Conservation (phyloP, 345 rosid species). For the Eutrema yunnanense region DNA sequence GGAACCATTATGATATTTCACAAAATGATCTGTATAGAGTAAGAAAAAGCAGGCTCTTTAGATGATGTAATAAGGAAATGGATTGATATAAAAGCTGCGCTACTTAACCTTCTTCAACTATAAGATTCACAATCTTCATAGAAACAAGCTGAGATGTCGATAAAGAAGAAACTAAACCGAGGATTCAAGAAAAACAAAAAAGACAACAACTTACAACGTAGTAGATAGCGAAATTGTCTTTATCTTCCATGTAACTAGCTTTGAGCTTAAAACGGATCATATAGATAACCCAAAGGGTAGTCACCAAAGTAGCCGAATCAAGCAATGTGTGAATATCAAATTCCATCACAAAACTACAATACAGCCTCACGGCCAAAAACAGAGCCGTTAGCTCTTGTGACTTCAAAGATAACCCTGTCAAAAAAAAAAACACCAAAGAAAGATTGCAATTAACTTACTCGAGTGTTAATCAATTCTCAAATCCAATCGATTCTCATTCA, state of each 20-base stretch:
- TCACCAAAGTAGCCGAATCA: conserved; percentile 65
- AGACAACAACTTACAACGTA: conserved; percentile 51
- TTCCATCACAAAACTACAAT: conserved; percentile 93
- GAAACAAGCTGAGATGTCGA: background rate
- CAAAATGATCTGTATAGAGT: too few species aligned
- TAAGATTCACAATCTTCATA: background rate
- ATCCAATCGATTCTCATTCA: background rate
- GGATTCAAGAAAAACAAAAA: background rate
- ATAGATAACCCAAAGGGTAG: conserved; percentile 86
- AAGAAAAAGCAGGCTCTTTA: too few species aligned
- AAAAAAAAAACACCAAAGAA: background rate
- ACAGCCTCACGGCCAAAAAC: conserved; percentile 74
- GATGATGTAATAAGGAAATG: background rate
- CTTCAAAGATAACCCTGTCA: conserved; percentile 74
- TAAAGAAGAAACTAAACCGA: background rate
- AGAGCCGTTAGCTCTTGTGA: conserved; percentile 85
- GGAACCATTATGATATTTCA: background rate
- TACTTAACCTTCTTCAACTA: background rate
- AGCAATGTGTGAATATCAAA: conserved; percentile 83
- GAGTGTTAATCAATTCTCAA: background rate
- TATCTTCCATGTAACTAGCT: conserved; percentile 84
- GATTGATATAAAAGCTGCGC: background rate
- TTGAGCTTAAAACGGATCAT: conserved; percentile 79
- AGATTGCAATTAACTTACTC: background rate
- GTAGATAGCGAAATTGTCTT: conserved; percentile 76